phyloP scores from a whole-genome alignment of 1,284 basidiomycete genomes.

The Ustilago sp. region DNA sequence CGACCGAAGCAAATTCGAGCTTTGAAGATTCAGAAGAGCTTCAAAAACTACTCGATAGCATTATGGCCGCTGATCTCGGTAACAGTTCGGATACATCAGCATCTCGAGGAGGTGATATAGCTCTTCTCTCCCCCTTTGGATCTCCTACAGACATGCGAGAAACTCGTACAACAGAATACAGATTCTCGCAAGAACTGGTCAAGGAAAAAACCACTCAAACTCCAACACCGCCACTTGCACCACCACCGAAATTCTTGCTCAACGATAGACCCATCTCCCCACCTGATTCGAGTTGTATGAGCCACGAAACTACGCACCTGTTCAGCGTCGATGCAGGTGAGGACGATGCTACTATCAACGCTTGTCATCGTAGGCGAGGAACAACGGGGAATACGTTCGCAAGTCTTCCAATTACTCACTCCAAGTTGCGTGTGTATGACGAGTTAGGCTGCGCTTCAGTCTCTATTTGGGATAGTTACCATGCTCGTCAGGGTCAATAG shows the following conservation, averaged over 20 bases:
- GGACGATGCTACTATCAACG: background rate
- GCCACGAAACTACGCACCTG: constrained; percentile 15
- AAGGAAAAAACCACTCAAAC: constrained; percentile 4
- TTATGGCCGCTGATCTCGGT: constrained; percentile 42
- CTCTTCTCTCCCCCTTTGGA: constrained; percentile 40
- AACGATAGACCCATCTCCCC: constrained; percentile 50
- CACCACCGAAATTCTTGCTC: constrained; percentile 45
- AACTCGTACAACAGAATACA: constrained; percentile 3
- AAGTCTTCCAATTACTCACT: background rate
- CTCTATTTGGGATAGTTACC: constrained; percentile 11
- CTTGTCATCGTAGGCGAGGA: too few species aligned
- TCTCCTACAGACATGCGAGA: constrained; percentile 22
- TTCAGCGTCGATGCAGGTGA: background rate
- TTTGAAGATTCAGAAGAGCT: constrained; percentile 51
- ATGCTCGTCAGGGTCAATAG: background rate
- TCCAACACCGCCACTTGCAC: constrained; percentile 1
- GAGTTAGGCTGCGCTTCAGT: constrained; percentile 21
- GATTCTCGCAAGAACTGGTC: background rate
- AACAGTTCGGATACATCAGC: constrained; percentile 18
- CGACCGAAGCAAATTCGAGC: constrained; percentile 48
- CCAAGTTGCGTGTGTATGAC: background rate
- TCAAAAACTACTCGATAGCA: constrained; percentile 44
- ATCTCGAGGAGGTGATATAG: constrained; percentile 21
- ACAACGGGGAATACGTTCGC: too few species aligned
- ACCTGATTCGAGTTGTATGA: constrained; percentile 32